Conservation (phyloP, 768 basidiomycete species). For the Collybiopsis confluens region DNA sequence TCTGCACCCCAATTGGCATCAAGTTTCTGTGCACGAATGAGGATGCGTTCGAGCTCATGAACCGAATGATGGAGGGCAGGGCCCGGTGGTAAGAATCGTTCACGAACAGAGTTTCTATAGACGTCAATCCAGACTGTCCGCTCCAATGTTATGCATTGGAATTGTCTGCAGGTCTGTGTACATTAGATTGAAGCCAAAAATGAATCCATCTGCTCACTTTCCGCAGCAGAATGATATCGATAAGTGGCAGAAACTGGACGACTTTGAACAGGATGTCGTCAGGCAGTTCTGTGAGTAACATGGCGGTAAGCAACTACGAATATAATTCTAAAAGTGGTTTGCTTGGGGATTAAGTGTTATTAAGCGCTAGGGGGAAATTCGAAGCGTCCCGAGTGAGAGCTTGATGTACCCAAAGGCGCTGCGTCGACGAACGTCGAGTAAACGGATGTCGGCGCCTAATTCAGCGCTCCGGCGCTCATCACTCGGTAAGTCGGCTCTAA, state of each 20-base stretch:
- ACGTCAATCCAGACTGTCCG: not conserved
- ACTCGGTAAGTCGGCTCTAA: too few relatives aligned
- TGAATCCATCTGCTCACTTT: not conserved
- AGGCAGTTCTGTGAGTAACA: not conserved
- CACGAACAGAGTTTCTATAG: not conserved
- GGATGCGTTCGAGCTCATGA: not conserved
- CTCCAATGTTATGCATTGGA: not conserved
- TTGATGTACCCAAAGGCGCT: too few relatives aligned
- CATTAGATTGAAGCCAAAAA: not conserved
- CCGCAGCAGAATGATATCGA: not conserved
- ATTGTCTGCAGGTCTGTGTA: not conserved
- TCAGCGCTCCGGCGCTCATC: too few relatives aligned
- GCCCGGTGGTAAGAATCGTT: not conserved
- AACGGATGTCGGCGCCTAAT: too few relatives aligned
- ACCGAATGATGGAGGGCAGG: not conserved
- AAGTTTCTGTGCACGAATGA: not conserved
- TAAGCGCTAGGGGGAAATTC: too few relatives aligned
- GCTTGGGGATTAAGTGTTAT: too few relatives aligned
- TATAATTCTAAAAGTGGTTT: not conserved
- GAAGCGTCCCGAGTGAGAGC: too few relatives aligned
- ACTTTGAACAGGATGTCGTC: not conserved
- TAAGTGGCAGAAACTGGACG: not conserved
- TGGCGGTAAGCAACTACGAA: not conserved
- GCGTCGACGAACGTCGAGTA: too few relatives aligned
- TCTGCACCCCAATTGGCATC: not conserved